Evolutionary conservation across 441 rosid genomes (phyloP).

Genomic region (Euphorbia schlechtendalii): DNA sequence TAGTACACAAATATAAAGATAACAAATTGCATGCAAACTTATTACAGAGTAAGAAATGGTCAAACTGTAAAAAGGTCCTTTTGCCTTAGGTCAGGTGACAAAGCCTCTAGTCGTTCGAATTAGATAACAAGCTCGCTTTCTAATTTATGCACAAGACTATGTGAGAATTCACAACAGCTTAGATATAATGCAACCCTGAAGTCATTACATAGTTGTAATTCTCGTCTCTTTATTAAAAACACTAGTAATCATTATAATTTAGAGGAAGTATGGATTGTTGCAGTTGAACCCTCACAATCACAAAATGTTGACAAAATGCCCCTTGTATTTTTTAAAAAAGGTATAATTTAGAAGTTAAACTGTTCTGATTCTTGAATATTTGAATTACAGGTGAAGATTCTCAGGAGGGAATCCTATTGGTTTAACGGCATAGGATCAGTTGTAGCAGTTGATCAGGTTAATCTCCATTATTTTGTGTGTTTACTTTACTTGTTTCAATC

Average conservation of each 20-base stretch:
- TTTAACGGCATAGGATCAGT: constrained; percentile 58
- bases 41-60: too few relatives aligned
- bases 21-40: too few relatives aligned
- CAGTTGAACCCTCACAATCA: too few relatives aligned
- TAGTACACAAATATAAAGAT: too few relatives aligned
- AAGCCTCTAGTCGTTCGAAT: too few relatives aligned
- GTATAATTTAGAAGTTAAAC: background rate
- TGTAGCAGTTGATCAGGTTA: constrained; percentile 82
- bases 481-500: background rate
- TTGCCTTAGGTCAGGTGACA: too few relatives aligned
- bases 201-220: background rate
- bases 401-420: constrained; percentile 70
- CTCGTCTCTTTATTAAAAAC: background rate
- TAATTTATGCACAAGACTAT: background rate
- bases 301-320: too few relatives aligned
- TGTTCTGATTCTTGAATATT: background rate
- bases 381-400: constrained; percentile 62
- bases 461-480: background rate
- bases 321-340: too few relatives aligned
- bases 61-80: too few relatives aligned
- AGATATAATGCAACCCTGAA: background rate
- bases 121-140: background rate
- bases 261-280: too few relatives aligned
- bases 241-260: too few relatives aligned
- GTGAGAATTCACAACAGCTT: background rate